Base-by-base conservation (phyloP, 495 filamentous ascomycete species). In the Aspergillus biplanus region DNA sequence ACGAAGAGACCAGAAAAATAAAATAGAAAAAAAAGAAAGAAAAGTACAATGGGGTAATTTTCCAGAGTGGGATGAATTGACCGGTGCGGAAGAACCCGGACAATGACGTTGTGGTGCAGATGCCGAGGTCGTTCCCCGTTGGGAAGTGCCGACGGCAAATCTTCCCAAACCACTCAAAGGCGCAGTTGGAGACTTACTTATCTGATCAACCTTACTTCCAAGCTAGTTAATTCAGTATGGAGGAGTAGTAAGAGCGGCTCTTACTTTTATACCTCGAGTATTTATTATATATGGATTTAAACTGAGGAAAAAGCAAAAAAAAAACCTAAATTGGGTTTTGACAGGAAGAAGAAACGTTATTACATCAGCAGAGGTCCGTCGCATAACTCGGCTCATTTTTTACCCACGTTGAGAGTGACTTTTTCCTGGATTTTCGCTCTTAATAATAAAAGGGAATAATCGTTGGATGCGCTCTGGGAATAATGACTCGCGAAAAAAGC, bases 51-150 rank as follows among this genome's bases (percentile, higher is more conserved):
- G 21, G 33, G 33, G 18, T n/a, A n/a, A 18, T 34, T 53, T 18
- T 18, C 4, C 11, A 59, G 39, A 39, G 49, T 48, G 59, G 52
- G 44, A 50, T 50, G 47, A 27, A 50, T 49, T 49, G n/a, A 50
- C 16, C 6, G 16, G 15, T 18, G 32, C 44, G 44, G 59, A 37
- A 55, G 50, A 54, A 55, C 48, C 35, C 39, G 52, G 59, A 46
- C 50, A 63, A 63, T 63, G 61, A 63, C 53, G 61, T 63, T 52
- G 58, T 34, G 15, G n/a, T 33, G 7, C 3, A n/a, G 31, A 57
- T 55, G 61, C 61, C 61, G 61, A 63, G 61, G 61, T 56, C 34
- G 39, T 31, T 63, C 33, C 61, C 31, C 12, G 33, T 27, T 56
- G 44, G 61, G 53, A 63, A 52, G 48, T 63, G 61, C 53, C 61